Base-by-base conservation (phyloP, 2,329 filamentous ascomycete species). In the Paraconiothyrium sp. region DNA sequence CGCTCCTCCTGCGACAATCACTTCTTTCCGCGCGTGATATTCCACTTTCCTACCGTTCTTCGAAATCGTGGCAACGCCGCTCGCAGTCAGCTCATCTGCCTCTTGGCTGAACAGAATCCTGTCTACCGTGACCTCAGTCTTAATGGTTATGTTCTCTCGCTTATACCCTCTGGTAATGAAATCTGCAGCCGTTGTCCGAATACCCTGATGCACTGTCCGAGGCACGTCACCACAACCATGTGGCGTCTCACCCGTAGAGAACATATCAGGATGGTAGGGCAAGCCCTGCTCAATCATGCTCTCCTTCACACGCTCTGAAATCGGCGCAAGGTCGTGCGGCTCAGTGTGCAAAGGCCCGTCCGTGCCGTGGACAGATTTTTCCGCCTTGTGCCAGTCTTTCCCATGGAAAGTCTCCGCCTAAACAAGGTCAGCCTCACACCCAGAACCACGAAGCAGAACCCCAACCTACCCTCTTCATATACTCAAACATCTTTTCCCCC, bases 261-360 rank as follows among this genome's bases (percentile, higher is more conserved):
- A 89, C 84, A 89, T 88, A 63, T 89, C 87, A 20, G 81, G 79
- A 44, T 86, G 81, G n/a, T 86, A 77, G 0, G 84, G 82, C 0
- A 89, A 72, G 58, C 86, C 86, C 61, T 84, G 76, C 1, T 83
- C 84, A 9, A 85, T 74, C 75, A 88, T 83, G 0, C 86, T 88
- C 51, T 88, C 81, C 32, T 84, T 76, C 10, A 88, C 72, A 34
- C 84, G 78, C 48, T 87, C 75, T 2, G 86, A 86, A 37, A 89
- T 89, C 1, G 86, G 86, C 2, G 85, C 85, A 0, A 87, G 76
- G 61, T 88, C 85, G 61, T 88, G 85, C 0, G 86, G 86, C 64
- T 86, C 85, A 7, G 80, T 85, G 55, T 87, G 81, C 1, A 89
- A 76, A 22, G 82, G 84, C 0, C 87, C 87, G 10, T 79, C 72